Conservation (phyloP, 2,329 filamentous ascomycete species). For the Phyllosticta ampelicida region DNA sequence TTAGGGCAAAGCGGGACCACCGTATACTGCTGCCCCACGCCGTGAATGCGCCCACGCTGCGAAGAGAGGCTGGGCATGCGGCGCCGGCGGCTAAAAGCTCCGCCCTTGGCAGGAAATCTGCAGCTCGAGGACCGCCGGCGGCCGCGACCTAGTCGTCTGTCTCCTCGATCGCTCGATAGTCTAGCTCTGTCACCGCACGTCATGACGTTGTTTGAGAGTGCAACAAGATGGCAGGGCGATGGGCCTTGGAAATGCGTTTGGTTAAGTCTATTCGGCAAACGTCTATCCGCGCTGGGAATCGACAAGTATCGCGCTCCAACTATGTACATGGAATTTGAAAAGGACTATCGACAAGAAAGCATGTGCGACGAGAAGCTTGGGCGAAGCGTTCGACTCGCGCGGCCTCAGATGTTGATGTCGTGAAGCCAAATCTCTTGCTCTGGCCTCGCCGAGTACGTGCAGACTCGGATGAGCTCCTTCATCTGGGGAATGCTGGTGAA, state of each 20-base stretch:
- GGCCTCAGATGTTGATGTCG: slow-evolving; percentile 30
- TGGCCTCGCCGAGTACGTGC: slow-evolving; percentile 34
- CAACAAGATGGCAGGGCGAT: not conserved
- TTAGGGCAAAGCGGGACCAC: not conserved
- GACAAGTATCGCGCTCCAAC: not conserved
- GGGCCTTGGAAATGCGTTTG: not conserved
- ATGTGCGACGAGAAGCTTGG: not conserved
- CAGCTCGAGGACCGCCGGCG: not conserved
- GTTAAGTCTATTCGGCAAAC: not conserved
- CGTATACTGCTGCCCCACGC: not conserved
- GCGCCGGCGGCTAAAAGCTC: not conserved
- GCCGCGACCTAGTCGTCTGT: not conserved
- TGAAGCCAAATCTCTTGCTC: slow-evolving; percentile 40
- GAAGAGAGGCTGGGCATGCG: not conserved
- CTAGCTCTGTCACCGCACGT: not conserved
- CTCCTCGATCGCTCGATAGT: not conserved
- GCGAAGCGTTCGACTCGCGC: not conserved
- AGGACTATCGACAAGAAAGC: not conserved
- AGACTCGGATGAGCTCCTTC: slow-evolving; percentile 35
- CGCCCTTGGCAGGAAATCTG: not conserved
- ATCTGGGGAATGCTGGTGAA: slow-evolving; percentile 38
- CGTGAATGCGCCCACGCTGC: not conserved
- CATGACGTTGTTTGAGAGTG: not conserved
- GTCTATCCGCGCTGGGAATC: not conserved
- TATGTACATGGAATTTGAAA: not conserved